These are phyloP conservation scores for Penicillium robsamsonii DNA, from an alignment of 495 filamentous ascomycete species.

Conservation along the genomic window DNA sequence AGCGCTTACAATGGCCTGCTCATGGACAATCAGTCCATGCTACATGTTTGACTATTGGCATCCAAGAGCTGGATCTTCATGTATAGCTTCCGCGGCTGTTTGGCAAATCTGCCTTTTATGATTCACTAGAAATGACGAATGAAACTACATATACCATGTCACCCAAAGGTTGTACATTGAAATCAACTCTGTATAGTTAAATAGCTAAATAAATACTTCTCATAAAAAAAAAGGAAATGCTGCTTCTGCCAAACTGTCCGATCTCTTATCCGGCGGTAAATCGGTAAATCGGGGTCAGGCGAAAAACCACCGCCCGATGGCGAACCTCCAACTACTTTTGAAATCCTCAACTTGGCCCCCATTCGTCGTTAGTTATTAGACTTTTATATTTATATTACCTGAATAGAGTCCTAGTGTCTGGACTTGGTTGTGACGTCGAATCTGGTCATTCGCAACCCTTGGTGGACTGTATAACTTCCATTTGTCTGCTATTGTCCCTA, in stretches of 20 bases:
- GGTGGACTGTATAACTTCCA: constrained; percentile 1
- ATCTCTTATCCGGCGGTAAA: constrained; percentile 28
- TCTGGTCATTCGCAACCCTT: neutral
- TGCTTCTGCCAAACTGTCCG: constrained; percentile 5
- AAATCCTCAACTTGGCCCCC: neutral
- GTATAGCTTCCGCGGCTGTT: neutral
- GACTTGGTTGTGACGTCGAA: neutral
- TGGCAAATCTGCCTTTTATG: neutral
- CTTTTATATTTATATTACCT: neutral
- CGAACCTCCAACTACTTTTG: constrained; percentile 12
- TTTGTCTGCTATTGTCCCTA: constrained; percentile 6
- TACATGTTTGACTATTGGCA: neutral
- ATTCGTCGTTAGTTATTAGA: neutral
- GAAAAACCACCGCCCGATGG: constrained; percentile 30
- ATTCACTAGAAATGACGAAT: constrained; percentile 3
- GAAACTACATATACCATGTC: neutral
- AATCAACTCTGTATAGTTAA: neutral
- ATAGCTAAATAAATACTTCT: neutral
- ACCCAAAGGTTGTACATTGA: neutral
- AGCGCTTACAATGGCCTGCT: neutral
- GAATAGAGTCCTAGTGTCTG: constrained; percentile 2
- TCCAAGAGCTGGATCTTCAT: constrained; percentile 4
- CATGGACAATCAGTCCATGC: neutral
- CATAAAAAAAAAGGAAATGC: neutral
- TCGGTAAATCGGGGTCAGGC: constrained; percentile 26